These are phyloP conservation scores for Morella rubra DNA, from an alignment of 306 rosid genomes.

Conservation along the genomic window DNA sequence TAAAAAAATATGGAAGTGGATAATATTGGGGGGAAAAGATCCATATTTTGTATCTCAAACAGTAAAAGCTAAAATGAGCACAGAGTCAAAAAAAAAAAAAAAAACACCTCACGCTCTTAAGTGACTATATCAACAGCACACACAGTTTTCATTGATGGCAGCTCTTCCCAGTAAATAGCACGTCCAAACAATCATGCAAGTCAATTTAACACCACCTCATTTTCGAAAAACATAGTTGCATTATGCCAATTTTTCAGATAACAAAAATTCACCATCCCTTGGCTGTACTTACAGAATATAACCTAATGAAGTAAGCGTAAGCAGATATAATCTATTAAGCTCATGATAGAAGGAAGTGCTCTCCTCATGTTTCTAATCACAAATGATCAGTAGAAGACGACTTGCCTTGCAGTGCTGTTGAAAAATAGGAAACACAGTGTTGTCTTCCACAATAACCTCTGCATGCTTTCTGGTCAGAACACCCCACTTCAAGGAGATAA, in stretches of 20 bases:
- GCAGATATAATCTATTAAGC: neutral
- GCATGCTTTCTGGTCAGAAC: constrained; percentile 94
- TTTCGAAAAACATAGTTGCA: neutral
- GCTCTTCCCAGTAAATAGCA: neutral
- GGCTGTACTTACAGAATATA: neutral
- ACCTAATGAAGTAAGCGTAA: neutral
- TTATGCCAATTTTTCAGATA: neutral
- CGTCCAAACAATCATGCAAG: neutral
- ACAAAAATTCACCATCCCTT: neutral
- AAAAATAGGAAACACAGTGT: constrained; percentile 74
- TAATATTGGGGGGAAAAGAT: neutral
- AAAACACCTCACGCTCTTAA: neutral
- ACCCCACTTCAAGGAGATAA: constrained; percentile 68
- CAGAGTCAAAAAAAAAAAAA: neutral
- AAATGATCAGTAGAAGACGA: constrained; percentile 7
- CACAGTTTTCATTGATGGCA: neutral
- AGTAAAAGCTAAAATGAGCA: neutral
- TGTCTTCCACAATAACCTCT: constrained; percentile 71
- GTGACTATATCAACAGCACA: neutral
- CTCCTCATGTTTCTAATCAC: neutral
- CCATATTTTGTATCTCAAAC: neutral
- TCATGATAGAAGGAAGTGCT: neutral
- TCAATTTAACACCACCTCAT: neutral
- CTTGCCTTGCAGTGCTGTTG: constrained; percentile 80
- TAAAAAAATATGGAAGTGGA: neutral